Evolutionary conservation across 345 rosid species (phyloP).

Genomic region (Aethionema arabicum): DNA sequence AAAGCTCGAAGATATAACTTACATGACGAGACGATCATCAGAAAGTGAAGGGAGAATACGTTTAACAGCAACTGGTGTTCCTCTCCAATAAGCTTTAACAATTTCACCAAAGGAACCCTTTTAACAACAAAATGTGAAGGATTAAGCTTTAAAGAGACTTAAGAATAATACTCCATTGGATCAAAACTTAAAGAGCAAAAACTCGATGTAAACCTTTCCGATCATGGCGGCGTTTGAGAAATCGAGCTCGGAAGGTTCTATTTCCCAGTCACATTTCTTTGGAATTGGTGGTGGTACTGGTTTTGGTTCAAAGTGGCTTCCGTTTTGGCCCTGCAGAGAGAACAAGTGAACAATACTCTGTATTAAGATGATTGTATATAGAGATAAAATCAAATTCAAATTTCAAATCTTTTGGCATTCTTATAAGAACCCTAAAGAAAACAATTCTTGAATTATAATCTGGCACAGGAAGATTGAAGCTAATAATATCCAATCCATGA

Average conservation of each 20-base stretch:
- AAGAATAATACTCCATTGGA: neutral
- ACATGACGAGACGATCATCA: constrained; percentile 98
- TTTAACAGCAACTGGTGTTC: constrained; percentile 96
- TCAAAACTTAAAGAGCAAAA: neutral
- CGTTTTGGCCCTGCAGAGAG: constrained; percentile 80
- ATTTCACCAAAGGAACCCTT: constrained; percentile 99
- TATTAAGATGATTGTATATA: too few relatives aligned
- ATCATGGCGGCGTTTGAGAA: constrained; percentile 73
- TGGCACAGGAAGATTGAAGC: too few relatives aligned
- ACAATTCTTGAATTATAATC: too few relatives aligned
- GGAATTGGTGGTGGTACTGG: constrained; percentile 93
- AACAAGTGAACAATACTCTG: neutral
- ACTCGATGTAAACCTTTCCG: constrained; percentile 67
- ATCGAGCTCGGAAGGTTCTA: constrained; percentile 93
- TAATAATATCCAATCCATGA: too few relatives aligned
- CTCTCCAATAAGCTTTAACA: constrained; percentile 92
- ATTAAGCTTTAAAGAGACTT: neutral
- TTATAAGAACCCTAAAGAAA: too few relatives aligned
- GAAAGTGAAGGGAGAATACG: constrained; percentile 98
- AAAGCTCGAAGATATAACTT: constrained; percentile 36
- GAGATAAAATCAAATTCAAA: too few relatives aligned
- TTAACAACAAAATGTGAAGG: constrained; percentile 16
- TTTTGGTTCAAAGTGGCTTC: constrained; percentile 97
- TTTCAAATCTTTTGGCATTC: too few relatives aligned
- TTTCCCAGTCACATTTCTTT: constrained; percentile 99